Conservation (phyloP, 805 yeast genomes). For the Lachancea waltii region DNA sequence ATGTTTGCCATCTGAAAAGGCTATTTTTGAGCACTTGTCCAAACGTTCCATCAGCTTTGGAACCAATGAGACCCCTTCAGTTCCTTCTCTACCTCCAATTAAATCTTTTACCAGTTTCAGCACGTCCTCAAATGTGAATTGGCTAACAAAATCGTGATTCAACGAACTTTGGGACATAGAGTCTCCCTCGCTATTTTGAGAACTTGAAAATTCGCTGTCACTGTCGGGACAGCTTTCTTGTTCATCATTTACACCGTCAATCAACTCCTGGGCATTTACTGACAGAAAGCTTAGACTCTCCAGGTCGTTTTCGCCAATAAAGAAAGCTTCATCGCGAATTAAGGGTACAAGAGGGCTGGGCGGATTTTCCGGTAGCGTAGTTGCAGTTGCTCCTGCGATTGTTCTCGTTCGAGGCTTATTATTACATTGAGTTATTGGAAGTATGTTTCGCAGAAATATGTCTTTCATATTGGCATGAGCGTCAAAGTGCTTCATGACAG, state of each 20-base stretch:
- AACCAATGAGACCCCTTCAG: slow-evolving; percentile 3
- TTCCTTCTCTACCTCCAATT: slow-evolving; percentile 1
- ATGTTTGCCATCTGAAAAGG: slow-evolving; percentile 3
- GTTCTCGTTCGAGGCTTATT: neutral
- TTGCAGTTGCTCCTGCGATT: slow-evolving; percentile 4
- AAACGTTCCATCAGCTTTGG: slow-evolving; percentile 8
- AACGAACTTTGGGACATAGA: neutral
- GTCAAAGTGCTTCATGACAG: slow-evolving; percentile 8
- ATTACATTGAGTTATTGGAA: slow-evolving; percentile 2
- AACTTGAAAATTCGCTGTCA: neutral
- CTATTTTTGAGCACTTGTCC: slow-evolving; percentile 7
- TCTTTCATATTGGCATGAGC: slow-evolving; percentile 8
- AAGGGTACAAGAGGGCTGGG: slow-evolving; percentile 4
- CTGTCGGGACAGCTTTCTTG: neutral
- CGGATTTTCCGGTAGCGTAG: neutral
- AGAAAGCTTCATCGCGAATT: slow-evolving; percentile 4
- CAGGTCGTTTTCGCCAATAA: slow-evolving; percentile 8
- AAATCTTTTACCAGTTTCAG: slow-evolving; percentile 5
- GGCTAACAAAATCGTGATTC: slow-evolving; percentile 2
- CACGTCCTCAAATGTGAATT: slow-evolving; percentile 9
- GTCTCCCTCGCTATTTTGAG: neutral
- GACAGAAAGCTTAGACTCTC: slow-evolving; percentile 7
- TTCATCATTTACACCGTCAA: neutral
- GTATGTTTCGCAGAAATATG: slow-evolving; percentile 5
- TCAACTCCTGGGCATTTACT: slow-evolving; percentile 3